Evolutionary conservation across 495 filamentous ascomycete genomes (phyloP).

Genomic region (Hyaloscypha variabilis): DNA sequence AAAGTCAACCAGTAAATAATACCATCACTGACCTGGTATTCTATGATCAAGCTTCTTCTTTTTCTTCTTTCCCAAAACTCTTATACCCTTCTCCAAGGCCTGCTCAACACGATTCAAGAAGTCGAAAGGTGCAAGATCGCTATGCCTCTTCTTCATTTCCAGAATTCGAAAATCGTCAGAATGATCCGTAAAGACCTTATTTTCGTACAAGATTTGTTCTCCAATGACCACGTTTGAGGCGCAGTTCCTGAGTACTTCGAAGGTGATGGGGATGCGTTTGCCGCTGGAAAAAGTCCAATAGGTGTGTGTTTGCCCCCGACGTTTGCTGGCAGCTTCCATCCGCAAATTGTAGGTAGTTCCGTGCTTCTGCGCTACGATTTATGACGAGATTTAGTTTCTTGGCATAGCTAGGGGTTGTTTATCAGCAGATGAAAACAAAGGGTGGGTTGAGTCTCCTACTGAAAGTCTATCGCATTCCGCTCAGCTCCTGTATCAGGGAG

Average conservation of each 20-base stretch:
- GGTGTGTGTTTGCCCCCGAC: background rate
- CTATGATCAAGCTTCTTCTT: no score
- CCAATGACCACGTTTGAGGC: background rate
- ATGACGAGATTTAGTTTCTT: background rate
- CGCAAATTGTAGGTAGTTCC: background rate
- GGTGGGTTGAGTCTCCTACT: background rate
- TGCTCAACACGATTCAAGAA: background rate
- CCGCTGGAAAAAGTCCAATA: background rate
- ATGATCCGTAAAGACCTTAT: background rate
- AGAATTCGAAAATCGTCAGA: background rate
- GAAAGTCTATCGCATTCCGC: background rate
- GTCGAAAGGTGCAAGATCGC: background rate
- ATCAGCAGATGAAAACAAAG: background rate
- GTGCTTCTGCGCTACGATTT: background rate
- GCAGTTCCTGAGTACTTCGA: background rate
- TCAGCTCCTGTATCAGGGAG: background rate
- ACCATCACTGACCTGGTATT: no score
- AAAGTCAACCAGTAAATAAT: no score
- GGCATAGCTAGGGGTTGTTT: background rate
- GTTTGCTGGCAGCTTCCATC: background rate
- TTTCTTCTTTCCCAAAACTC: no score
- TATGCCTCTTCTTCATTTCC: background rate
- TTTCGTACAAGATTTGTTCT: background rate
- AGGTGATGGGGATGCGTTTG: background rate
- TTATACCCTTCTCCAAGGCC: background rate